phyloP scores from a whole-genome alignment of 148 eudicot species.

The Rhododendron williamsianum region DNA sequence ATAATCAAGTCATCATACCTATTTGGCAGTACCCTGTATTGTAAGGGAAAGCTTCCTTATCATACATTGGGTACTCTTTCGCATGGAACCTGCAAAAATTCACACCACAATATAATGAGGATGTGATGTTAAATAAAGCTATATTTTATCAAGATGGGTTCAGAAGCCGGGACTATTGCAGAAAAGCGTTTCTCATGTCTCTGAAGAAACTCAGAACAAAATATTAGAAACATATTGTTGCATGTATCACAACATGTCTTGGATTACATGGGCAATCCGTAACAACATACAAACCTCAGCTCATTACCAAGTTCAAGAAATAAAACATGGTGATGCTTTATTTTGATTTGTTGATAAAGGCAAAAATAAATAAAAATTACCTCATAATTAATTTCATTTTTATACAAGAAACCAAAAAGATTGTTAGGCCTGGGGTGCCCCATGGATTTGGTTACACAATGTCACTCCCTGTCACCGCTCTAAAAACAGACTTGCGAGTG shows the following conservation, averaged over 20 bases:
- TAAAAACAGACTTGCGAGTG: too few relatives aligned
- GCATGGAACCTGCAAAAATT: slow-evolving; percentile 79
- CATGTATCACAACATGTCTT: background rate
- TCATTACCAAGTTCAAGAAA: background rate
- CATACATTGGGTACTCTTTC: slow-evolving; percentile 86
- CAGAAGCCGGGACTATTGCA: background rate
- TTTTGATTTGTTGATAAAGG: background rate
- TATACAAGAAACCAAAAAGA: background rate
- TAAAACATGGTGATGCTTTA: background rate
- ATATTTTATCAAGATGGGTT: background rate
- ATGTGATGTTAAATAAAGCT: background rate
- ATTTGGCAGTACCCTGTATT: slow-evolving; percentile 90
- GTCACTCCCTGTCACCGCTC: too few relatives aligned
- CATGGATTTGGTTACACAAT: too few relatives aligned
- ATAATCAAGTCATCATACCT: slow-evolving; percentile 33
- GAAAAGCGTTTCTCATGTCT: background rate
- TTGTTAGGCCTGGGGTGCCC: too few relatives aligned
- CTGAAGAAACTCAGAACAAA: background rate
- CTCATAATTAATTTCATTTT: background rate
- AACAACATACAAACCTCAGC: background rate
- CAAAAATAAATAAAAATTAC: background rate
- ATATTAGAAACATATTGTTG: background rate
- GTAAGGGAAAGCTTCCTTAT: slow-evolving; percentile 61
- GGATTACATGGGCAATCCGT: background rate
- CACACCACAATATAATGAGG: slow-evolving; percentile 9